Evolutionary conservation across 371 early-diverging fungal species (phyloP).

Genomic region (Apophysomyces sp.): DNA sequence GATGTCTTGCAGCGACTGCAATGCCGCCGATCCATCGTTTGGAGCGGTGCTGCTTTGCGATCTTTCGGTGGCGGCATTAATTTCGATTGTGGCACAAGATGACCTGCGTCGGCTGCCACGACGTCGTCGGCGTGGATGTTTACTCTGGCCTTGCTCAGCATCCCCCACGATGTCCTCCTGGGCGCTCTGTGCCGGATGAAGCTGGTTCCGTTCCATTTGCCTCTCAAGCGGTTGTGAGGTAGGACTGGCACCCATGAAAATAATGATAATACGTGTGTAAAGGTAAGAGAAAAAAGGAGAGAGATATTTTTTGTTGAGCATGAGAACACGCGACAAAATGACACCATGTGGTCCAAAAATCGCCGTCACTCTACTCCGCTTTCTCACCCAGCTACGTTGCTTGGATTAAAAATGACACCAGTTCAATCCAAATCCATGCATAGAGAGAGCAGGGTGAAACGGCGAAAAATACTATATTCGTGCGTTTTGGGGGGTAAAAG

Average conservation of each 20-base stretch:
- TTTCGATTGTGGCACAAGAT: slow-evolving; percentile 6
- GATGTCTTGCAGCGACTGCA: slow-evolving; percentile 41
- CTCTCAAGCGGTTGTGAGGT: neutral
- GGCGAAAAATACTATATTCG: too few relatives aligned
- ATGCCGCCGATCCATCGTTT: slow-evolving; percentile 28
- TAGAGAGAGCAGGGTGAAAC: neutral
- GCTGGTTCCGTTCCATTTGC: neutral
- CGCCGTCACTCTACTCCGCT: neutral
- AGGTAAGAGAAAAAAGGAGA: neutral
- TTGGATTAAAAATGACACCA: neutral
- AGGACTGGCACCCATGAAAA: neutral
- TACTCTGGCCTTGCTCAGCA: slow-evolving; percentile 3
- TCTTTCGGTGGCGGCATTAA: slow-evolving; percentile 1
- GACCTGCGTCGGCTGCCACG: slow-evolving; percentile 19
- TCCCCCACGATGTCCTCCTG: neutral
- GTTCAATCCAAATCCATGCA: neutral
- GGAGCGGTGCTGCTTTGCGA: neutral
- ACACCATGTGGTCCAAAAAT: neutral
- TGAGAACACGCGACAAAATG: slow-evolving; percentile 2
- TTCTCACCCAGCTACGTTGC: neutral
- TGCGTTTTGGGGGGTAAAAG: neutral
- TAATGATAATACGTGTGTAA: neutral
- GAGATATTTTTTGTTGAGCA: neutral
- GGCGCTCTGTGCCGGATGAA: neutral
- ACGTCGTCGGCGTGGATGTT: slow-evolving; percentile 18